These are phyloP conservation scores for Capsicum pubescens DNA, from an alignment of 257 asterid genomes.

Conservation along the genomic window DNA sequence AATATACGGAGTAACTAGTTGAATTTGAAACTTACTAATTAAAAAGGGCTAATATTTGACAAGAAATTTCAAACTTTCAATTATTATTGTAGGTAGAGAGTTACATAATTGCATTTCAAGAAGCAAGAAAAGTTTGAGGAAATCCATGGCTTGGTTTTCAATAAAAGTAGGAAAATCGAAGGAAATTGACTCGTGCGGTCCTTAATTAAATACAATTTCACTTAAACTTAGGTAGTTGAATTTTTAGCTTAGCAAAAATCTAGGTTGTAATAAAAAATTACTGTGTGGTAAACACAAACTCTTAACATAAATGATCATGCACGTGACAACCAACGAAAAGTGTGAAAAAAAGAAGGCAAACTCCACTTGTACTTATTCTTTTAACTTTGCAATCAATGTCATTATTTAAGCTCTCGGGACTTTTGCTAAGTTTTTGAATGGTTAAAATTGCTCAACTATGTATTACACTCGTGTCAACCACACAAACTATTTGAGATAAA, in stretches of 20 bases:
- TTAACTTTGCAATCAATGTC: too few relatives aligned
- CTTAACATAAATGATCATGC: conserved; percentile 23
- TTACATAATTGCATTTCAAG: conserved; percentile 51
- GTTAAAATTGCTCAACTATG: too few relatives aligned
- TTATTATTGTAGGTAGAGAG: conserved; percentile 35
- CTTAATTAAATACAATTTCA: conserved; percentile 13
- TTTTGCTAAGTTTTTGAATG: too few relatives aligned
- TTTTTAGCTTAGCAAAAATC: conserved; percentile 3
- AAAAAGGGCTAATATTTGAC: conserved; percentile 2
- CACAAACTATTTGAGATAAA: too few relatives aligned
- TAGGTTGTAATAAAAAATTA: background rate
- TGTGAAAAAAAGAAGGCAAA: background rate
- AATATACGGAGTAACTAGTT: too few relatives aligned
- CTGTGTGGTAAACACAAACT: conserved; percentile 21
- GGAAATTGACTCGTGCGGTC: conserved; percentile 65
- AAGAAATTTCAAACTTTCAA: conserved; percentile 41
- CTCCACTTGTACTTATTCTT: background rate
- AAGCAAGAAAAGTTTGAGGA: conserved; percentile 66
- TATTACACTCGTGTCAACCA: too few relatives aligned
- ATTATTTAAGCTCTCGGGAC: too few relatives aligned
- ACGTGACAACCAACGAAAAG: background rate
- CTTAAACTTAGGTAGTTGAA: conserved; percentile 25
- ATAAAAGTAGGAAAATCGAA: conserved; percentile 49
- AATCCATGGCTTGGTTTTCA: conserved; percentile 67
- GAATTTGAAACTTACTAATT: conserved; percentile 25